Base-by-base conservation (phyloP, 73 alveolate genomes). In the Uronychia binucleata region DNA sequence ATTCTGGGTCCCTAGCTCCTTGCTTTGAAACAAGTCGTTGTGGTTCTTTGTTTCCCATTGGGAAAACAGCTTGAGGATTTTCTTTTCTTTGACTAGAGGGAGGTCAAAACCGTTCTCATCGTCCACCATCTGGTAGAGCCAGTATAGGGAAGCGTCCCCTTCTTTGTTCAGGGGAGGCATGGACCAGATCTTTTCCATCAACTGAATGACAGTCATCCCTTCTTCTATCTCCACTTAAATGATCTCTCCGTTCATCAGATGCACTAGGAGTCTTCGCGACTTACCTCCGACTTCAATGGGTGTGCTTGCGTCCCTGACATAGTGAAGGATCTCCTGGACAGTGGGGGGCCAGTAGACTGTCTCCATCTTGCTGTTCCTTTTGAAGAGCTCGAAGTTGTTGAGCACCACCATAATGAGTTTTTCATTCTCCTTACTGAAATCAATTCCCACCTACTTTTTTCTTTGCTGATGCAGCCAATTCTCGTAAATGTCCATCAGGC, bases 331-430 rank as follows among this genome's bases (percentile, higher is more conserved):
- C 30, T 86, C 92, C 28, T 79, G 77, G n/a, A 78, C 58, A 46
- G 82, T 76, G n/a, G 92, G 92, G 0, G 92, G 84, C 92, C 92
- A 86, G 58, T 46, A 28, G 26, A 32, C 28, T 19, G 78, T 60
- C 31, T 5, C 31, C 33, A 1, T 60, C 8, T 60, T 28, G 78
- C 5, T 26, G 74, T 75, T 84, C 30, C 30, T 33, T 76, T 83
- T 83, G 26, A 81, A 58, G 1, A 58, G 60, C 30, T 81, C 75
- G 82, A 81, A 81, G 33, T 81, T 81, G 28, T 59, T 81, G 1
- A 59, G 60, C 13, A 81, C 34, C 1, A 81, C 28, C 59, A 31
- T 32, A 11, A 81, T 81, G 1, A 75, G 74, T 83, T 76, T 67
- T 33, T 25, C 78, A 33, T 33, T 60, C 78, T 83, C 84, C 31